Evolutionary conservation across 1,284 basidiomycete species (phyloP), one percentile per base, ranked within the genome.

Genomic region (Trametes polyzona): DNA sequence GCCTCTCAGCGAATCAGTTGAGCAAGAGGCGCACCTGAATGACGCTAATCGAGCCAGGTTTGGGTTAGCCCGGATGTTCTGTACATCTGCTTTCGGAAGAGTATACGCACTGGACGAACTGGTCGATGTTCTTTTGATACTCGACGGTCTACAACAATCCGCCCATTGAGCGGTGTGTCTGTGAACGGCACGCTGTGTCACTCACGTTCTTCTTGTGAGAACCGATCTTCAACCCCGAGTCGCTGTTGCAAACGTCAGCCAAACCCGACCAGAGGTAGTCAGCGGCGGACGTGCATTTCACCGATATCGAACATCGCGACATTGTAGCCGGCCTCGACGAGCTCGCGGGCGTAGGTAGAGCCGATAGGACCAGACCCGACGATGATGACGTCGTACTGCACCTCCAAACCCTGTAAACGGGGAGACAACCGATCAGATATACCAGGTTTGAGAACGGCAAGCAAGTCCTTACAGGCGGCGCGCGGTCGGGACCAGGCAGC

Each of bases 171-270:
- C 11, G 6, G 5, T 7, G n/a, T 9, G 24, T 32, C 8, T 37
- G 32, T 14, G 39, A 19, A 16, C n/a, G 0, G 12, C 10, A 32
- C 19, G 6, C 21, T 21, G 17, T 17, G 21, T 12, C 9, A 32
- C 48, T 67, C 42, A 67, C 66, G 53, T 72, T 71, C 61, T 71
- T 71, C 66, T 71, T 69, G 62, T 71, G 70, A 17, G 64, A 52
- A 11, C 61, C 70, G 12, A 62, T 51, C 30, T 42, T 41, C 4
- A 32, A 17, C 8, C 49, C 48, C 0, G 61, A 57, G 36, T 64
- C 62, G 32, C 62, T 64, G 26, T 4, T 10, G 39, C 39, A 17
- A 4, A 40, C 7, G 39, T 40, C 10, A 10, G 10, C 21, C 39
- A 19, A 35, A 72, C 65, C 17, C 69, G 70, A 5, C 70, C 70